A percentile compares a stretch with the other conserved stretches of the same genome.
Evolutionary conservation across 2,329 filamentous ascomycete species (phyloP).

Genomic region (Cyclaneusma minus): DNA sequence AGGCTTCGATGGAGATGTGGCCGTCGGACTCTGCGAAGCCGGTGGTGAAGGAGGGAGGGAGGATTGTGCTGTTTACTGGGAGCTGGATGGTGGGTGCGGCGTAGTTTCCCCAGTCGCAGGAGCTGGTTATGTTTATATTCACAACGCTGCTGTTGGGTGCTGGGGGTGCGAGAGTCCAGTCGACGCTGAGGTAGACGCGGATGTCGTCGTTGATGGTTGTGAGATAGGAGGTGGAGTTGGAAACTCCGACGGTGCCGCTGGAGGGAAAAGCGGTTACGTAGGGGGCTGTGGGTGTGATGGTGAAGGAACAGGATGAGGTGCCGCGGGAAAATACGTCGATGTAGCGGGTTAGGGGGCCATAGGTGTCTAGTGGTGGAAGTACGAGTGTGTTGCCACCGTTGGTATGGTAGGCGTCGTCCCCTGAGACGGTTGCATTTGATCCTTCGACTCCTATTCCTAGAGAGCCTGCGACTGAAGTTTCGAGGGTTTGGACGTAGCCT

Average conservation of each 20-base stretch:
- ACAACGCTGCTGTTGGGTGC: slow-evolving; percentile 26
- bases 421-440: slow-evolving; percentile 49
- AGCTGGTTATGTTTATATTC: slow-evolving; percentile 34
- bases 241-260: slow-evolving; percentile 31
- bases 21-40: slow-evolving; percentile 49
- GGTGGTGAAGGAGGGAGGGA: slow-evolving; percentile 33
- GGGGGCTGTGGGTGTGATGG: slow-evolving; percentile 26
- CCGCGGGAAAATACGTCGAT: slow-evolving; percentile 50
- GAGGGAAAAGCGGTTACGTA: slow-evolving; percentile 36
- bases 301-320: slow-evolving; percentile 33
- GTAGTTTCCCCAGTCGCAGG: slow-evolving; percentile 29
- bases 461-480: slow-evolving; percentile 43
- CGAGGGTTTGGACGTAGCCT: slow-evolving; percentile 39
- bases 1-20: slow-evolving; percentile 37
- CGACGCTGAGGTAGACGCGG: slow-evolving; percentile 36
- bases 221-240: slow-evolving; percentile 25
- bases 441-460: slow-evolving; percentile 50
- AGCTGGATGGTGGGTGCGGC: slow-evolving; percentile 33
- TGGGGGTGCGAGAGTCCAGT: slow-evolving; percentile 32
- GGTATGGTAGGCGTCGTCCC: slow-evolving; percentile 47
- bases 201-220: too few species aligned
- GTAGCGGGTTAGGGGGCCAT: slow-evolving; percentile 38
- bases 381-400: slow-evolving; percentile 37
- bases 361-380: slow-evolving; percentile 40
- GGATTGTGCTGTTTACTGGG: slow-evolving; percentile 32